Evolutionary conservation across 1,284 basidiomycete species (phyloP), one percentile per base, ranked within the genome.

Genomic region (Sphaerobolus stellatus): DNA sequence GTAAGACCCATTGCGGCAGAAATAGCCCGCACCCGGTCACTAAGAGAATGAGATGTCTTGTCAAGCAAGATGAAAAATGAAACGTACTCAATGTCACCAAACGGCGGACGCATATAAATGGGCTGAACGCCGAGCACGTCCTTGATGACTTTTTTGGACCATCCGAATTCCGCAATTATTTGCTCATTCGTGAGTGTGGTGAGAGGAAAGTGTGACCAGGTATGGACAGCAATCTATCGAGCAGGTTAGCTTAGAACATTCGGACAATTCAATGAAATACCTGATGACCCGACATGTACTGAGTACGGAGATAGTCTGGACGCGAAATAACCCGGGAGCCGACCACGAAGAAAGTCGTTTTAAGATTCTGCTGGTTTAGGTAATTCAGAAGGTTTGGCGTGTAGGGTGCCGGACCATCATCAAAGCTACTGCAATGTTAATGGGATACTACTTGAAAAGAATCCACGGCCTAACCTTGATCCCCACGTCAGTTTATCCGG

Each of bases 101-200:
- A 86, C 14, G 84, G 84, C 25, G 85, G 84, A 34, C 86, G 72
- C 80, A 84, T 83, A 69, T 75, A 80, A 55, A 77, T 78, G 13
- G 86, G 86, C 2, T 83, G 85, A 11, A 88, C 83, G 56, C 90
- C 90, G 38, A 85, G 71, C 29, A 86, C 78, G 66, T 92, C 88
- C 65, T 85, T 83, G 71, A 94, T 94, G 58, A 88, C 77, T 73
- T 94, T 86, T 73, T 82, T 89, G 29, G 86, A 82, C 91, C 92
- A 94, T 7, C 87, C 91, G 46, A 96, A 78, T 71, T 94, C 92
- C 49, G 91, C 92, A 50, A 95, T 91, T 63, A 94, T 86, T 67
- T 92, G 70, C 57, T 93, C 90, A 68, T 88, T 94, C 54, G 86
- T 77, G 57, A 89, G 72, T 3, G 87, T 90, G 44, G 92, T 94